These are phyloP conservation scores for Neurospora sublineolata DNA, from an alignment of 495 filamentous ascomycete species.

Conservation along the genomic window DNA sequence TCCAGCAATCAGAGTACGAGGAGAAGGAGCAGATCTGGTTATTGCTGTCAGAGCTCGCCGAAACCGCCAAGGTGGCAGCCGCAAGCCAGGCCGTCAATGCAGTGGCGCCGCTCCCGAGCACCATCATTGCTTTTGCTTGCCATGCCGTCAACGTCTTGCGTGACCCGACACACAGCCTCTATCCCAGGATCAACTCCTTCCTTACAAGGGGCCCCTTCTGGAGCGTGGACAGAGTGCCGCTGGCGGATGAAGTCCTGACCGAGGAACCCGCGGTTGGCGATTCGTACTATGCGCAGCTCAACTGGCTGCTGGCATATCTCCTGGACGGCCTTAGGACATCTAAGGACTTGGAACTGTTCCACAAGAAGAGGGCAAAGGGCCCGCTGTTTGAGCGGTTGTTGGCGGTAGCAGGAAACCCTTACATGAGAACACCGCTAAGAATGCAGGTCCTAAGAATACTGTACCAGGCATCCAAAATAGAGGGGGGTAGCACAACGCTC, in stretches of 20 bases:
- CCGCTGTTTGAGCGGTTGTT: constrained; percentile 67
- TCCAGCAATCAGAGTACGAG: constrained; percentile 58
- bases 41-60: constrained; percentile 64
- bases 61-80: constrained; percentile 40
- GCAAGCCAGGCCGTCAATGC: constrained; percentile 33
- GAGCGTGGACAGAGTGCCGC: constrained; percentile 62
- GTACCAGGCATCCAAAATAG: constrained; percentile 59
- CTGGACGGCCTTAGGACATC: constrained; percentile 45
- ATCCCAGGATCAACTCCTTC: constrained; percentile 76
- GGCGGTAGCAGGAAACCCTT: constrained; percentile 55
- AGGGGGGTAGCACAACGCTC: constrained; percentile 72
- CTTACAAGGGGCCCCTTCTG: constrained; percentile 65
- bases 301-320: constrained; percentile 72
- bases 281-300: constrained; percentile 60
- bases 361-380: constrained; percentile 44
- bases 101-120: constrained; percentile 53
- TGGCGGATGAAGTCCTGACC: constrained; percentile 60
- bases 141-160: constrained; percentile 54
- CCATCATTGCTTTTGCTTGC: constrained; percentile 62
- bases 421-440: constrained; percentile 44
- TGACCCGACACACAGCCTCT: constrained; percentile 73
- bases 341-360: constrained; percentile 70
- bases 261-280: constrained; percentile 62
- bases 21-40: constrained; percentile 68
- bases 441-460: constrained; percentile 63